phyloP scores from a whole-genome alignment of 2,329 filamentous ascomycete genomes.

The Pestalotiopsis sp. region DNA sequence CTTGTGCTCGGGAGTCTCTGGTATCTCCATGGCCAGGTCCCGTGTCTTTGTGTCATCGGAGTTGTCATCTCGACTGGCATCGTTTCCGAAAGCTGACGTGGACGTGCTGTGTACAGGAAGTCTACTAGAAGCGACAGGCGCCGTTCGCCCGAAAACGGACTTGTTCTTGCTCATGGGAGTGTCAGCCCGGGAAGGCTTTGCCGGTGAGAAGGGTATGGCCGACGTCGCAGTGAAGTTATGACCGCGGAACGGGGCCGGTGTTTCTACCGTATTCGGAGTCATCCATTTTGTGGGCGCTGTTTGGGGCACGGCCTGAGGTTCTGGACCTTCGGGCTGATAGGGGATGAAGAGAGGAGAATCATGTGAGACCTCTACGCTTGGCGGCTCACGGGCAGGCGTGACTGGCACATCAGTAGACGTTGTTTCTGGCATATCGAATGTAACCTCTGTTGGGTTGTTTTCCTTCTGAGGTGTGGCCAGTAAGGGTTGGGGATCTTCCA shows the following conservation, averaged over 20 bases:
- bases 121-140: neutral
- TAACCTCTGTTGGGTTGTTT: neutral
- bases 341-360: slow-evolving; percentile 50
- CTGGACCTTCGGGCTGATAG: slow-evolving; percentile 59
- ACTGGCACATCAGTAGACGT: slow-evolving; percentile 17
- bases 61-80: neutral
- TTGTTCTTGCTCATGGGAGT: neutral
- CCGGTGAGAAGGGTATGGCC: slow-evolving; percentile 28
- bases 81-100: neutral
- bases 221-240: slow-evolving; percentile 23
- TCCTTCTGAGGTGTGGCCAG: neutral
- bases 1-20: neutral
- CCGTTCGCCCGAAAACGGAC: neutral
- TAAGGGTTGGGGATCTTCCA: neutral
- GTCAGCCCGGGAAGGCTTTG: neutral
- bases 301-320: slow-evolving; percentile 38
- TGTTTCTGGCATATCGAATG: slow-evolving; percentile 7
- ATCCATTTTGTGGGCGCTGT: slow-evolving; percentile 27
- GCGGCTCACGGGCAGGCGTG: slow-evolving; percentile 32
- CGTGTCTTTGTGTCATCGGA: neutral
- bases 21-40: neutral
- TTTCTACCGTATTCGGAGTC: slow-evolving; percentile 24
- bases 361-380: slow-evolving; percentile 23
- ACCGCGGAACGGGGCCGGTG: slow-evolving; percentile 1
- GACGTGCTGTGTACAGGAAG: neutral